Base-by-base conservation (phyloP, 2,329 filamentous ascomycete species). In the Blastomyces parvus region DNA sequence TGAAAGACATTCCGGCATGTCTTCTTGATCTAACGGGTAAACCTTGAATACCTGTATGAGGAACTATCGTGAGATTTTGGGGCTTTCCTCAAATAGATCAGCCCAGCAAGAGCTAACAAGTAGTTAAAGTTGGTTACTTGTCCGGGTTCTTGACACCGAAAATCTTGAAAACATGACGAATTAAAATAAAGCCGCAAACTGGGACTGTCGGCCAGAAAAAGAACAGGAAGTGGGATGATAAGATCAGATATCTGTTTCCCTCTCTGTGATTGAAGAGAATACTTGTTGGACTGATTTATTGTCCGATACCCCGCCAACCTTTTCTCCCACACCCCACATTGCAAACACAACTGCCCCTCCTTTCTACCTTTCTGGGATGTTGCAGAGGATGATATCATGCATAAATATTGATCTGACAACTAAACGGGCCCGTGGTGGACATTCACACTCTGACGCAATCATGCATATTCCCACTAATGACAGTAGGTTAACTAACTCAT, bases 401-500 rank as follows among this genome's bases (percentile, higher is more conserved):
- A 52, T 27, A 27, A 13, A 22, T 48, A 48, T 33, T 30, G 25
- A 30, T 7, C 14, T 25, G 50, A n/a, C 27, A 55, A 30, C 52
- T n/a, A 36, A 55, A 25, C 33, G 11, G 33, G 17, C 25, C 25
- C 11, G n/a, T 8, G 27, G 14, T 19, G 14, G 13, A 55, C 52
- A 30, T 52, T 9, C 27, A 57, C 19, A 13, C 52, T 55, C 33
- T 57, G 53, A 57, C 53, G 53, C 53, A 40, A 57, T 27, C 19
- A n/a, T 57, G 53, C 53, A 57, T 55, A 55, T 57, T 57, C 33
- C 53, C 22, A 57, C 11, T 36, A 19, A 55, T 55, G 13, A 36
- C 17, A 30, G 14, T n/a, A 11, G 36, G 52, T n/a, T n/a, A n/a
- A n/a, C n/a, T 3, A 30, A n/a, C 7, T n/a, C 27, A 14, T 22